These are phyloP conservation scores for Fusarium robinianum DNA, from an alignment of 2,329 filamentous ascomycete genomes.

Conservation along the genomic window DNA sequence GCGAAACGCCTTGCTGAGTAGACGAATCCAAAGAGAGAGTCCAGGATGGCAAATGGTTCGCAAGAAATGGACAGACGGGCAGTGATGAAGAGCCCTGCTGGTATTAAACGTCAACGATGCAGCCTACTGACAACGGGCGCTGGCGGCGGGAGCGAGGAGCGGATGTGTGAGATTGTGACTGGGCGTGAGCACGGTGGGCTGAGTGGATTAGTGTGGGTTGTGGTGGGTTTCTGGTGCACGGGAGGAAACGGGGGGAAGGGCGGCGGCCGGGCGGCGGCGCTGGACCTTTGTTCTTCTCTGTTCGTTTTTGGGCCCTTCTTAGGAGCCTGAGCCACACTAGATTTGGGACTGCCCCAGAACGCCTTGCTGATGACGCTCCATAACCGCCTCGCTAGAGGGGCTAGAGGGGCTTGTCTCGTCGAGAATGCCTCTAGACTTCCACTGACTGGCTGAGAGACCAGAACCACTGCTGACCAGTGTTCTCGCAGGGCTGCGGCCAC, in stretches of 20 bases:
- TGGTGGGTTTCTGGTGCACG: slow-evolving; percentile 28
- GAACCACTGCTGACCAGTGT: slow-evolving; percentile 17
- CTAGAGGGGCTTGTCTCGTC: slow-evolving; percentile 24
- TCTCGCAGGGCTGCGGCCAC: slow-evolving; percentile 33
- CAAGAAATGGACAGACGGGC: slow-evolving; percentile 23
- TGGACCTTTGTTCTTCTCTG: slow-evolving; percentile 26
- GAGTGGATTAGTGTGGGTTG: slow-evolving; percentile 28
- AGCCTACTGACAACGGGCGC: slow-evolving; percentile 27
- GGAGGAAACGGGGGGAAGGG: slow-evolving; percentile 30
- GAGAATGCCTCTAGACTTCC: slow-evolving; percentile 27
- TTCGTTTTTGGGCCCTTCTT: slow-evolving; percentile 27
- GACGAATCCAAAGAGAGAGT: slow-evolving; percentile 24
- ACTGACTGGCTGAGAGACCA: slow-evolving; percentile 33
- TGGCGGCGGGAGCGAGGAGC: slow-evolving; percentile 27
- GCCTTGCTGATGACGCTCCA: slow-evolving; percentile 27
- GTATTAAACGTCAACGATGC: slow-evolving; percentile 34
- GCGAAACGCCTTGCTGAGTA: slow-evolving; percentile 1
- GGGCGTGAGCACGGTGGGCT: slow-evolving; percentile 31
- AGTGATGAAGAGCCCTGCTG: slow-evolving; percentile 28
- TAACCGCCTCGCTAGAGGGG: slow-evolving; percentile 27
- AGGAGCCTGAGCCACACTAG: slow-evolving; percentile 32
- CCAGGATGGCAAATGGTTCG: slow-evolving; percentile 23
- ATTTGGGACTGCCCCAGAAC: slow-evolving; percentile 16
- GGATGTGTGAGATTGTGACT: slow-evolving; percentile 29
- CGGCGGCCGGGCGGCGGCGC: slow-evolving; percentile 25